Conservation (phyloP, 306 rosid genomes). For the Cucurbita pepo region DNA sequence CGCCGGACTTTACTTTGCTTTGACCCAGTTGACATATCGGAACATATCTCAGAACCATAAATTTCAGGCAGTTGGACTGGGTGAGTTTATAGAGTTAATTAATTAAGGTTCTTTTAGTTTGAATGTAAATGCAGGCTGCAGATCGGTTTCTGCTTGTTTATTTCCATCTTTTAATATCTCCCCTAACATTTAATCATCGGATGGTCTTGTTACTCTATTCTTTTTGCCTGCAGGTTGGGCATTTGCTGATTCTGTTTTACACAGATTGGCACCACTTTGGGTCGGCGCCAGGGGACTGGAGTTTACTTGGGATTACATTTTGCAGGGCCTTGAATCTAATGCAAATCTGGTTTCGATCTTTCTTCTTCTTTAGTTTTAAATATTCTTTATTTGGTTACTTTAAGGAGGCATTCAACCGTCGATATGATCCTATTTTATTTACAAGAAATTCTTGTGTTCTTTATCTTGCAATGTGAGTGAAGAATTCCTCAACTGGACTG, state of each 20-base stretch:
- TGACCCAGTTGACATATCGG: constrained; percentile 95
- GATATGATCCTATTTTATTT: not conserved
- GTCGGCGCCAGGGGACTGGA: constrained; percentile 98
- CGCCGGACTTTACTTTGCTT: constrained; percentile 94
- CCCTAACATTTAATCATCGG: not conserved
- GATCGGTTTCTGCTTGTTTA: not conserved
- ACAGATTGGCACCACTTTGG: constrained; percentile 97
- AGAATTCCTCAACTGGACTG: not conserved
- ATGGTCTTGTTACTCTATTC: constrained; percentile 2
- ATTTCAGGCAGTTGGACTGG: constrained; percentile 98
- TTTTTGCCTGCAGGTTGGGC: constrained; percentile 74
- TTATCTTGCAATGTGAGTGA: not conserved
- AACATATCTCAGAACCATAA: constrained; percentile 95
- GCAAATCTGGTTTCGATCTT: constrained; percentile 66
- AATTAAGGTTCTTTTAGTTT: not conserved
- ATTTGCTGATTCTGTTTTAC: constrained; percentile 92
- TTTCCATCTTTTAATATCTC: not conserved
- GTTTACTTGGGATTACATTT: constrained; percentile 93
- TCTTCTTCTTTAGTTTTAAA: not conserved
- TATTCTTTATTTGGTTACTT: not conserved
- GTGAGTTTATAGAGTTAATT: constrained; percentile 32
- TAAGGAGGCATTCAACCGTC: not conserved
- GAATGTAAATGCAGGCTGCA: not conserved
- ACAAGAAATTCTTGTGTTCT: not conserved
- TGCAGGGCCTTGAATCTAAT: constrained; percentile 94